Conservation (phyloP, 345 rosid genomes). For the Microthlaspi erraticum region DNA sequence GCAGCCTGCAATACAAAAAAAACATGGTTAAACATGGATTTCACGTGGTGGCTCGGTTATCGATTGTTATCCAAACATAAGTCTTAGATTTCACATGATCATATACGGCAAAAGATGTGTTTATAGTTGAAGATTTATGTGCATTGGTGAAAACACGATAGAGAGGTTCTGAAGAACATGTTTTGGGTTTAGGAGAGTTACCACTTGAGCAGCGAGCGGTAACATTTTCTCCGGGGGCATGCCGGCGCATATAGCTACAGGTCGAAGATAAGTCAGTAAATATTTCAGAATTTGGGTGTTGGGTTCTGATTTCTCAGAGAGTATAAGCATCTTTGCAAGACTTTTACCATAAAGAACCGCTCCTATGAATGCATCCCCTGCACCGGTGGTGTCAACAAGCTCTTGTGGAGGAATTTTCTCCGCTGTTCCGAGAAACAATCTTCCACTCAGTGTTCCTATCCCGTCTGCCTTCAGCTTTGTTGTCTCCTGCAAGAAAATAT, state of each 20-base stretch:
- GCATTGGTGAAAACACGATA: constrained; percentile 10
- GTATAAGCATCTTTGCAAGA: not conserved
- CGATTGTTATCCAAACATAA: not conserved
- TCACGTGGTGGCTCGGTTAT: not conserved
- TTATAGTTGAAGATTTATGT: not conserved
- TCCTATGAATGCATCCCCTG: constrained; percentile 91
- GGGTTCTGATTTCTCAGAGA: not conserved
- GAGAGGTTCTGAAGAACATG: constrained; percentile 13
- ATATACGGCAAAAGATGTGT: not conserved
- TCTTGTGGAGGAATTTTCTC: constrained; percentile 78
- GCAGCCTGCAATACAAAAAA: constrained; percentile 67
- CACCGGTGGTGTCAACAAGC: constrained; percentile 92
- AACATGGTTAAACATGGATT: constrained; percentile 9
- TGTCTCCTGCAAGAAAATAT: constrained; percentile 47
- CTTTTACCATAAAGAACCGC: constrained; percentile 71
- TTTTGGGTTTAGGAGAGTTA: constrained; percentile 41
- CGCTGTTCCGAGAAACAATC: constrained; percentile 71
- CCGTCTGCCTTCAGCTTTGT: constrained; percentile 62
- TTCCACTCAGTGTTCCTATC: constrained; percentile 63
- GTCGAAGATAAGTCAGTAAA: constrained; percentile 8
- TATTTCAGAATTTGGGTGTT: constrained; percentile 8
- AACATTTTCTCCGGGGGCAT: constrained; percentile 82
- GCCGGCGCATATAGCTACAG: constrained; percentile 61
- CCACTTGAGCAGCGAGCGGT: constrained; percentile 90
- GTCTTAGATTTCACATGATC: constrained; percentile 8